These are phyloP conservation scores for Furcasterigmium furcatum DNA, from an alignment of 2,329 filamentous ascomycete species.

Conservation along the genomic window DNA sequence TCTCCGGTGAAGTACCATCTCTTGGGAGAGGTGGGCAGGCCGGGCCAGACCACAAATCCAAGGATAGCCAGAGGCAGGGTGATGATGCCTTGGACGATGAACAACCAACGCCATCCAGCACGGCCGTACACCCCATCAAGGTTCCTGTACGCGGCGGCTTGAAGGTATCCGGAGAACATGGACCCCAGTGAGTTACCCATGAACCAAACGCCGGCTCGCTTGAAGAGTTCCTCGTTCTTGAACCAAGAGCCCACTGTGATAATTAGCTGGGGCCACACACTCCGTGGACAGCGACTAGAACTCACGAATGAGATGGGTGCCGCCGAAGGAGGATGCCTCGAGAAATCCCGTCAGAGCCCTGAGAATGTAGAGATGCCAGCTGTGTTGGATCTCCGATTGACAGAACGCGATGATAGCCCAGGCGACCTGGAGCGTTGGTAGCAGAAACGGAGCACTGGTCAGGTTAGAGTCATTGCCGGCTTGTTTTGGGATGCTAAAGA, in stretches of 20 bases:
- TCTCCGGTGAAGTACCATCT: conserved; percentile 1
- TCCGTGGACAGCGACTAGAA: conserved; percentile 16
- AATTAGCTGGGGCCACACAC: conserved; percentile 7
- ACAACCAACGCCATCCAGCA: conserved; percentile 10
- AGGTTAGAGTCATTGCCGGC: conserved; percentile 4
- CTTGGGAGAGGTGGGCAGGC: background rate
- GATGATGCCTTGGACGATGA: conserved; percentile 10
- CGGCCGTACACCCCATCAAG: conserved; percentile 9
- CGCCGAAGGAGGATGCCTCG: conserved; percentile 19
- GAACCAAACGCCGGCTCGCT: conserved; percentile 42
- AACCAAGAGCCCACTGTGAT: conserved; percentile 17
- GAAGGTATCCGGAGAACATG: conserved; percentile 11
- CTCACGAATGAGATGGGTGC: conserved; percentile 23
- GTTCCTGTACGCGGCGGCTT: conserved; percentile 8
- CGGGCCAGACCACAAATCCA: conserved; percentile 4
- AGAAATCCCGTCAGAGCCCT: conserved; percentile 16
- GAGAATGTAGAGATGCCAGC: conserved; percentile 19
- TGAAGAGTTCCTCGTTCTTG: conserved; percentile 31
- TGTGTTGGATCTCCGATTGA: conserved; percentile 17
- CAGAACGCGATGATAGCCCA: conserved; percentile 22
- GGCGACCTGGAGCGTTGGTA: conserved; percentile 17
- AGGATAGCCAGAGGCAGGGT: conserved; percentile 8
- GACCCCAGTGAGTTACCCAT: conserved; percentile 27
- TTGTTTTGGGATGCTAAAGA: too few species aligned
- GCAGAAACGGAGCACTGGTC: conserved; percentile 15